Evolutionary conservation across 768 basidiomycete species (phyloP).

Genomic region (Gymnopilus junonius): DNA sequence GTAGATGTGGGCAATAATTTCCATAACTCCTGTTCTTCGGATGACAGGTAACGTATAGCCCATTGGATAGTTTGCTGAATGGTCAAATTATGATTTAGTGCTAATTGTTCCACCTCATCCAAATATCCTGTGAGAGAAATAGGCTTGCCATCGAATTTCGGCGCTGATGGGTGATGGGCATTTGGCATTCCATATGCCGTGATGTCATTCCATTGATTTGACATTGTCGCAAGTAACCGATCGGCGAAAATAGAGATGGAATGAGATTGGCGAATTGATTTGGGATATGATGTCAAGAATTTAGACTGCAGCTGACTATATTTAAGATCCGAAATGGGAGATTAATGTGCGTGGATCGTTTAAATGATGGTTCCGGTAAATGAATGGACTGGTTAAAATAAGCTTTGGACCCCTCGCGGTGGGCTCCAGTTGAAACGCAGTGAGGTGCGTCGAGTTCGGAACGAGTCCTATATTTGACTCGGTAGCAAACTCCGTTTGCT

Average conservation of each 20-base stretch:
- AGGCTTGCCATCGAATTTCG: too few relatives aligned
- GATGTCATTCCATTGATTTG: background rate
- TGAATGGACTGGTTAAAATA: too few relatives aligned
- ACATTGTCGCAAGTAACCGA: background rate
- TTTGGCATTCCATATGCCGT: background rate
- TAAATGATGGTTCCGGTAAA: too few relatives aligned
- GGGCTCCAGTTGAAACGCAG: conserved; percentile 8
- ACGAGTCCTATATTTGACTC: too few relatives aligned
- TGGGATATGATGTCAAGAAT: too few relatives aligned
- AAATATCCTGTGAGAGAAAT: background rate
- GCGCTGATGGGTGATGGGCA: conserved; percentile 1
- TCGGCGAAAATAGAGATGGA: background rate
- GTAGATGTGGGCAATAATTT: background rate
- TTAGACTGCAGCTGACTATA: too few relatives aligned
- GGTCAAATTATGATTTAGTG: background rate
- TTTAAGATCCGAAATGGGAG: background rate
- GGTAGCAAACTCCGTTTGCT: too few relatives aligned
- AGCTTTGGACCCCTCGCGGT: conserved; percentile 14
- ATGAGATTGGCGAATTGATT: background rate
- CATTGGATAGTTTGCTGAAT: conserved; percentile 1
- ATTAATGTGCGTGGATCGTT: background rate
- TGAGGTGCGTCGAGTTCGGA: too few relatives aligned
- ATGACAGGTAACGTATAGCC: background rate
- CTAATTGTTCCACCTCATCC: conserved; percentile 7
- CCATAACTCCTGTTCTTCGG: conserved; percentile 1